Evolutionary conservation across 768 basidiomycete genomes (phyloP).

Genomic region (Candolleomyces efflorescens): DNA sequence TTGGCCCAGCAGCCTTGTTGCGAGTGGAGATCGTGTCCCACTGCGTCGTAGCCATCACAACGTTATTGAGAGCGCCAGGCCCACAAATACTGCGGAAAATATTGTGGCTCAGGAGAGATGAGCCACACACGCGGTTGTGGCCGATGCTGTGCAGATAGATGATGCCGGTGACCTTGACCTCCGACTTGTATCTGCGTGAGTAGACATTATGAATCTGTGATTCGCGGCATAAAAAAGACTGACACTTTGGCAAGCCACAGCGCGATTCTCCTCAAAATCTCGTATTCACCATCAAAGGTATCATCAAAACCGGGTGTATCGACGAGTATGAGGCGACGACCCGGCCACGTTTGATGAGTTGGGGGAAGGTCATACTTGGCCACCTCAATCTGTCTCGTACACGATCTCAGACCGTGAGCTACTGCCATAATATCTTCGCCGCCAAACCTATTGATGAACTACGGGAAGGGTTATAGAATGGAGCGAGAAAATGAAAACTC

Average conservation of each 20-base stretch:
- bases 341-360: neutral
- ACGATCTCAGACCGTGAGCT: neutral
- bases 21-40: neutral
- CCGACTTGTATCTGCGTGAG: neutral
- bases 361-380: neutral
- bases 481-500: neutral
- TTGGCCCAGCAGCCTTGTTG: neutral
- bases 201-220: neutral
- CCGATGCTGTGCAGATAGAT: conserved; percentile 2
- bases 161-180: neutral
- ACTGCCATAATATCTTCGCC: neutral
- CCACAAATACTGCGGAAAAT: conserved; percentile 6
- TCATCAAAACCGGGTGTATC: neutral
- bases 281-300: neutral
- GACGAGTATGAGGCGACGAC: neutral
- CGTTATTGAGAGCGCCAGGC: neutral
- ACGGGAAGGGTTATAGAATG: neutral
- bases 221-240: neutral
- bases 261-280: neutral
- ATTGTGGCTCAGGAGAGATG: neutral
- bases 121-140: conserved; percentile 5
- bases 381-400: neutral
- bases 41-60: conserved; percentile 3
- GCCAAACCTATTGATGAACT: neutral
- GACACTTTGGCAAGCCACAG: neutral